A percentile compares a stretch with the other conserved stretches of the same genome.
phyloP scores from a whole-genome alignment of 805 yeast species.

The Myxozyma vanderwaltii region DNA sequence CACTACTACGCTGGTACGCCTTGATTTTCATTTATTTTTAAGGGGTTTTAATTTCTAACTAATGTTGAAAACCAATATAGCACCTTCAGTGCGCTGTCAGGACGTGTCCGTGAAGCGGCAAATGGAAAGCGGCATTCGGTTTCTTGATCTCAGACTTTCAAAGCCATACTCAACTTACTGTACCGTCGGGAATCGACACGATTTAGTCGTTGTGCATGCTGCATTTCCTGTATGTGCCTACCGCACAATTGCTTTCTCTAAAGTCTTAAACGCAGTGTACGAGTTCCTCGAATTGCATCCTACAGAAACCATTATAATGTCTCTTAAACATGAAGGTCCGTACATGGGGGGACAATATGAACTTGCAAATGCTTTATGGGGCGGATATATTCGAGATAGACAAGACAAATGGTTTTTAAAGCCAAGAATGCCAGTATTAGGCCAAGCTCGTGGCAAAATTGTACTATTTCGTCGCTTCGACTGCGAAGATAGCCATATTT shows the following conservation, averaged over 20 bases:
- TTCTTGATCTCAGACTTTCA: constrained; percentile 67
- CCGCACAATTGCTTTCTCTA: constrained; percentile 55
- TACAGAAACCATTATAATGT: constrained; percentile 65
- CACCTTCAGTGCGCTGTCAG: constrained; percentile 80
- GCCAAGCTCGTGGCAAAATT: constrained; percentile 67
- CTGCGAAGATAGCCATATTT: constrained; percentile 26
- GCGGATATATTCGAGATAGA: constrained; percentile 53
- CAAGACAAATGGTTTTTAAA: constrained; percentile 63
- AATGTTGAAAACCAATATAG: too few relatives aligned
- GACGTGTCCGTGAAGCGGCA: constrained; percentile 61
- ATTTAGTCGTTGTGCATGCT: constrained; percentile 71
- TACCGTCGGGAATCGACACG: constrained; percentile 41
- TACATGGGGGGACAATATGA: constrained; percentile 67
- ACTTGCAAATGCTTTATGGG: constrained; percentile 63
- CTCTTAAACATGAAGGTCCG: constrained; percentile 74
- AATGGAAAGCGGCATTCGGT: constrained; percentile 72
- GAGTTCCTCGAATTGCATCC: constrained; percentile 54
- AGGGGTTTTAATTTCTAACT: too few relatives aligned
- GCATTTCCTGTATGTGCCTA: constrained; percentile 71
- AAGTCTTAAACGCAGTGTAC: constrained; percentile 61
- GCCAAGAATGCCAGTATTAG: constrained; percentile 57
- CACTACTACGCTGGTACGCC: constrained; percentile 54
- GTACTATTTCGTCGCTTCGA: constrained; percentile 65
- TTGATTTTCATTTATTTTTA: neutral
- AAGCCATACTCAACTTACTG: constrained; percentile 57